Evolutionary conservation across 2,329 filamentous ascomycete genomes (phyloP).

Genomic region (Aspergillus amoenus): DNA sequence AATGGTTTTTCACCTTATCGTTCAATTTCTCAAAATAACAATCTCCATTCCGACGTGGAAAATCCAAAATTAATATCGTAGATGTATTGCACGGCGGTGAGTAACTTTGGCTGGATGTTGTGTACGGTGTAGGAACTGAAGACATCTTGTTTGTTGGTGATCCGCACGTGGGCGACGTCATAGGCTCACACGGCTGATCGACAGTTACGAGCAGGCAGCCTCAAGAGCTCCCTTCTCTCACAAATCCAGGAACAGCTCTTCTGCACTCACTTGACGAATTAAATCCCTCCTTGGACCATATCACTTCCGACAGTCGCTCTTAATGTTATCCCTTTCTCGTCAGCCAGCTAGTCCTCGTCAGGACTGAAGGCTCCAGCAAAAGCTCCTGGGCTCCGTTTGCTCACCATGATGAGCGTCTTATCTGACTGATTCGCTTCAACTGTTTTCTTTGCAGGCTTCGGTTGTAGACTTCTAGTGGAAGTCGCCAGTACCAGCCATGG

Average conservation of each 20-base stretch:
- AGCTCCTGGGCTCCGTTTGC: neutral
- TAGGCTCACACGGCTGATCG: slow-evolving; percentile 19
- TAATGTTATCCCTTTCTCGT: slow-evolving; percentile 17
- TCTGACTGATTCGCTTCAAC: slow-evolving; percentile 2
- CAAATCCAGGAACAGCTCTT: neutral
- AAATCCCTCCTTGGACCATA: neutral
- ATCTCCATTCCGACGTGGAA: neutral
- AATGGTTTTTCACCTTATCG: neutral
- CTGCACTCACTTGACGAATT: neutral
- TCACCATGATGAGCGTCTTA: slow-evolving; percentile 6
- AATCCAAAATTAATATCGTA: neutral
- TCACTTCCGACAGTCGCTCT: slow-evolving; percentile 2
- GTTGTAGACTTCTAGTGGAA: neutral
- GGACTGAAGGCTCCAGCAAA: slow-evolving; percentile 6
- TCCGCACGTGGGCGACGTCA: slow-evolving; percentile 39
- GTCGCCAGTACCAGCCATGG: slow-evolving; percentile 29
- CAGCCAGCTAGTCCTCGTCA: slow-evolving; percentile 1
- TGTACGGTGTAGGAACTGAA: neutral
- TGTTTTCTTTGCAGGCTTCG: neutral
- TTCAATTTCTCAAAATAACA: neutral
- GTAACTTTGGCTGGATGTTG: neutral
- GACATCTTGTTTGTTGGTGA: slow-evolving; percentile 2
- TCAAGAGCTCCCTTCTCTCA: neutral
- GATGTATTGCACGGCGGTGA: neutral
- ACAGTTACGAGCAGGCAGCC: neutral